Evolutionary conservation across 768 basidiomycete genomes (phyloP).

Genomic region (Suillus ampliporus): DNA sequence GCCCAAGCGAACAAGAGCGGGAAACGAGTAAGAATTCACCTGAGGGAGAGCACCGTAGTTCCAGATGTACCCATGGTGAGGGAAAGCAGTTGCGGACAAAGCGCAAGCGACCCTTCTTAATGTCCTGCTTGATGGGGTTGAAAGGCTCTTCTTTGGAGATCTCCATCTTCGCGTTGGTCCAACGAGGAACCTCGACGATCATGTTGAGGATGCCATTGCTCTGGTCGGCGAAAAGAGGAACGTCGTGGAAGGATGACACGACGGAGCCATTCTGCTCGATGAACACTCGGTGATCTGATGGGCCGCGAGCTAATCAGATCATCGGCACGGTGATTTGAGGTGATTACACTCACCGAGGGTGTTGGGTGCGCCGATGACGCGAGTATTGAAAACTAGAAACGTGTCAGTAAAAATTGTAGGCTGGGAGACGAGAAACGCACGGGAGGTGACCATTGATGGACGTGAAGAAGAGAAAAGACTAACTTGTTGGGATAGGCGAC

Average conservation of each 20-base stretch:
- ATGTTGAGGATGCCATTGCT: slow-evolving; percentile 97
- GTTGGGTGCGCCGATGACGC: slow-evolving; percentile 87
- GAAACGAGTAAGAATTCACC: slow-evolving; percentile 47
- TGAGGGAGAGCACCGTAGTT: slow-evolving; percentile 99
- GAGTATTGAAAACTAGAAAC: slow-evolving; percentile 66
- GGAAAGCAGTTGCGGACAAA: slow-evolving; percentile 99
- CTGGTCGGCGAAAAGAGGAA: slow-evolving; percentile 97
- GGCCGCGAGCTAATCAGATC: slow-evolving; percentile 29
- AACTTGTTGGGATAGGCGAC: slow-evolving; percentile 68
- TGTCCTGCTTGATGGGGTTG: slow-evolving; percentile 99
- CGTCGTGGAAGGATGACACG: slow-evolving; percentile 91
- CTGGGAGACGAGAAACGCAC: slow-evolving; percentile 19
- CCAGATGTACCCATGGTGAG: slow-evolving; percentile 99
- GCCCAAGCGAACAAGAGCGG: not conserved
- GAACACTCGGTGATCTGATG: slow-evolving; percentile 91
- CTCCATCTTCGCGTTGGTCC: slow-evolving; percentile 99
- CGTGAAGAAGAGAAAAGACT: slow-evolving; percentile 52
- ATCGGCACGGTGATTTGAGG: slow-evolving; percentile 12
- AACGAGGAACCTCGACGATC: slow-evolving; percentile 97
- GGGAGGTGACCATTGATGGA: slow-evolving; percentile 47
- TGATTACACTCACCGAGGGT: slow-evolving; percentile 75
- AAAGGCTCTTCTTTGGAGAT: slow-evolving; percentile 98
- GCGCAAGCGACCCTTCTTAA: slow-evolving; percentile 94
- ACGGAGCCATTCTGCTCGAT: slow-evolving; percentile 89
- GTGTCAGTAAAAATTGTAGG: slow-evolving; percentile 11